Base-by-base conservation (phyloP, 2,329 filamentous ascomycete genomes). In the Paracorniculantispora psalliotae region DNA sequence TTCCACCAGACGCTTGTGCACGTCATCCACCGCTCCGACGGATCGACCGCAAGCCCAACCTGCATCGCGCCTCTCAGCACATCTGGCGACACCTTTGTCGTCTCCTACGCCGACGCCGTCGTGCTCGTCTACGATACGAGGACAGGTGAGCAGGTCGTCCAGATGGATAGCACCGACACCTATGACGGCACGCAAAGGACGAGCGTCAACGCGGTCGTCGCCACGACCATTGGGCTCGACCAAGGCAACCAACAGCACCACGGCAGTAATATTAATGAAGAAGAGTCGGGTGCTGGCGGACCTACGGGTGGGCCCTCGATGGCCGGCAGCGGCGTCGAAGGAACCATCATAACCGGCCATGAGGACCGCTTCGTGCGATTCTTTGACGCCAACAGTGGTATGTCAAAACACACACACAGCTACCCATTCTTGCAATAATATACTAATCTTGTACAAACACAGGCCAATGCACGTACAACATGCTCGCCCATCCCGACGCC, bases 391-490 rank as follows among this genome's bases (percentile, higher is more conserved):
- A 97, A 99, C 71, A 96, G 91, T 76, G 94, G 94, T 97, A 88
- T 75, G 90, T 84, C 44, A 35, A 43, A 21, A 43, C 48, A 28
- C 35, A 43, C 21, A 43, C 48, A 28, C 9, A 6, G 21, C 5
- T 46, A 4, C 15, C 19, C 41, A 39, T 54, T 58, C 61, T 47
- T 37, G 19, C 8, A 10, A 2, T 23, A 7, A 3, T 26, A 28
- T 57, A n/a, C 65, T 65, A 66, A 59, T 65, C 23, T 12, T 12
- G 2, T 12, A 10, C n/a, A n/a, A n/a, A n/a, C n/a, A n/a, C 64
- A 97, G 94, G 94, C 59, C 94, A 99, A 91, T 97, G 92, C 77
- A 97, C 94, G 63, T 99, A 99, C 75, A 96, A 90, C 68, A 99
- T 99, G 94, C 85, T 97, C 61, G 94, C 94, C 6, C 94, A 99